Evolutionary conservation across 805 yeast species (phyloP).

Genomic region (Candida tammaniensis): DNA sequence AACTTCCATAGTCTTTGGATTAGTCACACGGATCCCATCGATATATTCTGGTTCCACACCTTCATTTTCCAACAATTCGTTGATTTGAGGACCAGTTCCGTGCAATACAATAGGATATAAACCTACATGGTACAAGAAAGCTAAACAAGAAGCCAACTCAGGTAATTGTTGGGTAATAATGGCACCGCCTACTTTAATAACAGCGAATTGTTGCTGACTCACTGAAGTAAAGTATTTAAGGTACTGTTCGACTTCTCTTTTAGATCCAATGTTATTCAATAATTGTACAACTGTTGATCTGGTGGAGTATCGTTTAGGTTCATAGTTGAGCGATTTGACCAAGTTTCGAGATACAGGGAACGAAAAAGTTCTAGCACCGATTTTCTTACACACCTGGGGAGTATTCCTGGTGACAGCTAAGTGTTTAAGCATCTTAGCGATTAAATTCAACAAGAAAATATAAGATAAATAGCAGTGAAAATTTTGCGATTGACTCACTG

Average conservation of each 20-base stretch:
- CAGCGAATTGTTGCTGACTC: constrained; percentile 95
- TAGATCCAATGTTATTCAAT: constrained; percentile 93
- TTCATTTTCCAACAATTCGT: constrained; percentile 85
- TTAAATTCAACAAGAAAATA: too few species aligned
- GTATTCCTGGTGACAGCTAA: too few species aligned
- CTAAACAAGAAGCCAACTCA: constrained; percentile 91
- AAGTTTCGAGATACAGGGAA: too few species aligned
- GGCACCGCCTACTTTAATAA: constrained; percentile 98
- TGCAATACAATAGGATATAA: constrained; percentile 94
- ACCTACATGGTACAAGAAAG: constrained; percentile 96
- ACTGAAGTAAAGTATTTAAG: constrained; percentile 95
- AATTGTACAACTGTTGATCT: constrained; percentile 95
- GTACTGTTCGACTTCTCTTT: constrained; percentile 97
- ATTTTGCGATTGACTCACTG: constrained; percentile 12
- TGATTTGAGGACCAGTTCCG: constrained; percentile 99
- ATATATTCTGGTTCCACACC: constrained; percentile 95
- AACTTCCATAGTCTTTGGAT: constrained; percentile 90
- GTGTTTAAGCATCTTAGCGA: too few species aligned
- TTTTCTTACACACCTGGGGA: too few species aligned
- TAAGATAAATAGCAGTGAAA: too few species aligned
- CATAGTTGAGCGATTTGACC: not conserved
- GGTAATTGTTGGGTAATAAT: constrained; percentile 92
- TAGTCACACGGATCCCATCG: constrained; percentile 96
- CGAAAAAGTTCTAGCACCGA: too few species aligned
- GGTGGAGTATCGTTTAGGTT: constrained; percentile 46